These are phyloP conservation scores for Pleurozium schreberi DNA, from an alignment of 225 moss, liverwort and hornwort species.

Conservation along the genomic window DNA sequence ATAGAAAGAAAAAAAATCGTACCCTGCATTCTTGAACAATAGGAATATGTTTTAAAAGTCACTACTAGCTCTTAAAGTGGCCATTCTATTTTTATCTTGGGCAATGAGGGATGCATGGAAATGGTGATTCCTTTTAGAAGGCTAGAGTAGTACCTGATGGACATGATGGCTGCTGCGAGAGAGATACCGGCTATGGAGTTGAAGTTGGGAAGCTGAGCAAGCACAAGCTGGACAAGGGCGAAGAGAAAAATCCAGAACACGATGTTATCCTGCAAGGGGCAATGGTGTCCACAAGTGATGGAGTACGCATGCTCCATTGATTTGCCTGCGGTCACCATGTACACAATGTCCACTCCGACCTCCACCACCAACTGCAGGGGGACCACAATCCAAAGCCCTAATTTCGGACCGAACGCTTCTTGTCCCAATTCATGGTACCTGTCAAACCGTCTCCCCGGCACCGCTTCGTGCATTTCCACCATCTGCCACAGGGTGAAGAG, in stretches of 20 bases:
- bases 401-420: constrained; percentile 57
- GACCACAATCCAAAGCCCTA: constrained; percentile 81
- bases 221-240: constrained; percentile 55
- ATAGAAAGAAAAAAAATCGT: not conserved
- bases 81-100: not conserved
- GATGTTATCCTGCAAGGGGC: constrained; percentile 27
- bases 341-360: constrained; percentile 74
- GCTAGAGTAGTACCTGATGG: constrained; percentile 34
- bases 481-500: constrained; percentile 83
- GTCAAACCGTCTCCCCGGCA: constrained; percentile 57
- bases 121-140: not conserved
- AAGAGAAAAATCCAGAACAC: constrained; percentile 57
- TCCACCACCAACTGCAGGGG: constrained; percentile 69
- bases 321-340: constrained; percentile 73
- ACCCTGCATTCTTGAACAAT: not conserved
- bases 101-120: not conserved
- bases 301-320: constrained; percentile 46
- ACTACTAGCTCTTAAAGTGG: not conserved
- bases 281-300: constrained; percentile 17
- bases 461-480: constrained; percentile 83
- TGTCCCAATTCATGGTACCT: constrained; percentile 80
- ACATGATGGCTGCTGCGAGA: constrained; percentile 75
- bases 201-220: constrained; percentile 71
- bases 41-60: not conserved
- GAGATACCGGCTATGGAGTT: constrained; percentile 72